These are phyloP conservation scores for Petasospora fabianii DNA, from an alignment of 1,139 yeast species.

Conservation along the genomic window DNA sequence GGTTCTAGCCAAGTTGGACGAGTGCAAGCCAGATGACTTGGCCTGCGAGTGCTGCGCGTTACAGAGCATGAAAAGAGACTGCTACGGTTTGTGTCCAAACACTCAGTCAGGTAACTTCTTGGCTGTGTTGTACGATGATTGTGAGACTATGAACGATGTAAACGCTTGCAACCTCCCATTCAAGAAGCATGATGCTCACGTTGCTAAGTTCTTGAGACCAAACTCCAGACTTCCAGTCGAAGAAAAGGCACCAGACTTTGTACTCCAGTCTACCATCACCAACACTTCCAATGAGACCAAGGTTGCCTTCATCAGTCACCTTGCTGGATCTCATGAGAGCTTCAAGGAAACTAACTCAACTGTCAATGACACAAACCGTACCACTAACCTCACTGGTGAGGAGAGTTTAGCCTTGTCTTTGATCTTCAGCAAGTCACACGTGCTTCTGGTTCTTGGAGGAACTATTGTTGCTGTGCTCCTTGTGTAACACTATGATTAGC, in stretches of 20 bases:
- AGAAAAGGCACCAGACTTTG: slow-evolving; percentile 27
- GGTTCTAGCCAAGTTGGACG: slow-evolving; percentile 41
- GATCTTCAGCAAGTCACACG: not conserved
- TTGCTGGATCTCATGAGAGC: not conserved
- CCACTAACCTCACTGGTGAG: slow-evolving; percentile 3
- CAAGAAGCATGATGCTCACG: slow-evolving; percentile 36
- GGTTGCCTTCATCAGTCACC: slow-evolving; percentile 7
- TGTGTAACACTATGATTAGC: not conserved
- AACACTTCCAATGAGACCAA: slow-evolving; percentile 13
- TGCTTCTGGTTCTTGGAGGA: not conserved
- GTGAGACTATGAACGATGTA: slow-evolving; percentile 43
- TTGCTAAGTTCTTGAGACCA: slow-evolving; percentile 26
- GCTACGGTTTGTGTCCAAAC: slow-evolving; percentile 48
- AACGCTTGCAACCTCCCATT: slow-evolving; percentile 51
- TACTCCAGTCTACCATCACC: slow-evolving; percentile 23
- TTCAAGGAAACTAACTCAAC: slow-evolving; percentile 2
- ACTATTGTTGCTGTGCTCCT: not conserved
- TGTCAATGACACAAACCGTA: slow-evolving; percentile 1
- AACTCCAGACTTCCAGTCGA: slow-evolving; percentile 25
- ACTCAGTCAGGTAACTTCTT: slow-evolving; percentile 43
- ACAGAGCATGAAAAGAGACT: slow-evolving; percentile 42
- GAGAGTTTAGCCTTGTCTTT: slow-evolving; percentile 4
- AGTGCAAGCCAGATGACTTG: slow-evolving; percentile 48
- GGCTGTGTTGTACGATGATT: slow-evolving; percentile 43
- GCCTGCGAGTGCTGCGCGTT: slow-evolving; percentile 57